phyloP scores from a whole-genome alignment of 2,329 filamentous ascomycete genomes.

The Rhynchosporium graminicola region DNA sequence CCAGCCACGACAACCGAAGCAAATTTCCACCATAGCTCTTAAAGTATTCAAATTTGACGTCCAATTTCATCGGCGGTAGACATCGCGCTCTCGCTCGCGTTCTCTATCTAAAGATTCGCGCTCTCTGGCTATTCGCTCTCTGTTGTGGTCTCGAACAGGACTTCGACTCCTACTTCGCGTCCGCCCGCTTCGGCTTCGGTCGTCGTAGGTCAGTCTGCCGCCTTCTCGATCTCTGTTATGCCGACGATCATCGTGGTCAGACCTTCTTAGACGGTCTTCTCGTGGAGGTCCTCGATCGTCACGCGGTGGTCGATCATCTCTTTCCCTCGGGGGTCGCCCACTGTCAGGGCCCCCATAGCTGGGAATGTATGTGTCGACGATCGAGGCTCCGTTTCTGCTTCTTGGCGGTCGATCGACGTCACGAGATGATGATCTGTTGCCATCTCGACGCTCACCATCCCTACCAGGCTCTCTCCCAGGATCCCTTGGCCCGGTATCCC shows the following conservation, averaged over 20 bases:
- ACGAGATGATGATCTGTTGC: constrained; percentile 46
- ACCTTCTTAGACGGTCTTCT: constrained; percentile 31
- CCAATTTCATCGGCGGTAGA: constrained; percentile 30
- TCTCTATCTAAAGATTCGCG: constrained; percentile 36
- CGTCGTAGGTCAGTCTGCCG: constrained; percentile 41
- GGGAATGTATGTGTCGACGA: constrained; percentile 53
- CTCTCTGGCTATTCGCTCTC: constrained; percentile 47
- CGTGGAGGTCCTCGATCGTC: constrained; percentile 41
- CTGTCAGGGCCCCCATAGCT: constrained; percentile 46
- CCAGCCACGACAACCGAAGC: not conserved
- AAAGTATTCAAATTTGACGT: not conserved
- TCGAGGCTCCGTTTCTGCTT: constrained; percentile 30
- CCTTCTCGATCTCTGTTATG: constrained; percentile 45
- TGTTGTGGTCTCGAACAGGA: constrained; percentile 42
- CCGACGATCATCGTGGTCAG: constrained; percentile 42
- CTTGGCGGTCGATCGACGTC: constrained; percentile 37
- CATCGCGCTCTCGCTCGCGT: constrained; percentile 27
- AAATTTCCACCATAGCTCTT: not conserved
- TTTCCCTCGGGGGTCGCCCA: constrained; percentile 40
- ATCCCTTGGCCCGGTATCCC: constrained; percentile 15
- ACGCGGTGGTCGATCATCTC: constrained; percentile 41
- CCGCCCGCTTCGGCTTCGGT: constrained; percentile 40
- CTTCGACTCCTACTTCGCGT: constrained; percentile 49
- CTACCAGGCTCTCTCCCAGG: not conserved
- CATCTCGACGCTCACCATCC: constrained; percentile 42